Percentiles rank a stretch among this genome's conserved stretches.
Conservation (phyloP, 31 red algal species). For the Bonnemaisonia californica region DNA sequence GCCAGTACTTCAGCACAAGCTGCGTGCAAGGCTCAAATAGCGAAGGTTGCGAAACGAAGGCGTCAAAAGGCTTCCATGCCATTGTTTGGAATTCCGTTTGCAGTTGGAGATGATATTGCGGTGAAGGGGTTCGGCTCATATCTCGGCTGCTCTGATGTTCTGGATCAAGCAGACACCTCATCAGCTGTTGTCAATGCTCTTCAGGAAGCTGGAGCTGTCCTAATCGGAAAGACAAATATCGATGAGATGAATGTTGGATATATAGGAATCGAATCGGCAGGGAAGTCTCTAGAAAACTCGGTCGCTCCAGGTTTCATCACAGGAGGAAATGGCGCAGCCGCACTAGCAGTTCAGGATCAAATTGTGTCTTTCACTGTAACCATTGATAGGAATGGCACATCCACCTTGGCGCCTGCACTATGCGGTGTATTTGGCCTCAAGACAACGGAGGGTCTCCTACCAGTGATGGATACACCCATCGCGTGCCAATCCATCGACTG, state of each 20-base stretch:
- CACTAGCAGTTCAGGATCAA: conserved; percentile 68
- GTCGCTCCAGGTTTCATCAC: conserved; percentile 35
- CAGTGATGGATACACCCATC: conserved; percentile 8
- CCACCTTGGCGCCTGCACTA: conserved; percentile 60
- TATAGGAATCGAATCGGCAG: conserved; percentile 27
- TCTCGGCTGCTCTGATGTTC: conserved; percentile 2
- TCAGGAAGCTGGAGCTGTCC: conserved; percentile 47
- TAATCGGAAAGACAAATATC: conserved; percentile 56
- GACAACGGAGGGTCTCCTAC: conserved; percentile 73
- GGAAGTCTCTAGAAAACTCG: conserved; percentile 26
- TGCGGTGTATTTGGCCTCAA: conserved; percentile 78
- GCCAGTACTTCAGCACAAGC: background rate
- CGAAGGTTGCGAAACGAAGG: conserved; percentile 3
- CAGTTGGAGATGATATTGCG: conserved; percentile 60
- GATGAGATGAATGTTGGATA: conserved; percentile 58
- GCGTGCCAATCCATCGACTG: conserved; percentile 34
- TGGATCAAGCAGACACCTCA: conserved; percentile 3
- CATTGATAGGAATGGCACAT: conserved; percentile 76
- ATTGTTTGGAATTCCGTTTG: conserved; percentile 74
- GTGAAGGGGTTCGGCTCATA: conserved; percentile 40
- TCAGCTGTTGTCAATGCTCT: conserved; percentile 29
- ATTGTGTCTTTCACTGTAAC: conserved; percentile 74
- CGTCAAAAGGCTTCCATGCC: conserved; percentile 25
- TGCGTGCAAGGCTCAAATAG: conserved; percentile 8
- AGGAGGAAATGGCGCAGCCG: conserved; percentile 81